These are phyloP conservation scores for Niveomyces coronatus DNA, from an alignment of 2,329 filamentous ascomycete genomes.

Conservation along the genomic window DNA sequence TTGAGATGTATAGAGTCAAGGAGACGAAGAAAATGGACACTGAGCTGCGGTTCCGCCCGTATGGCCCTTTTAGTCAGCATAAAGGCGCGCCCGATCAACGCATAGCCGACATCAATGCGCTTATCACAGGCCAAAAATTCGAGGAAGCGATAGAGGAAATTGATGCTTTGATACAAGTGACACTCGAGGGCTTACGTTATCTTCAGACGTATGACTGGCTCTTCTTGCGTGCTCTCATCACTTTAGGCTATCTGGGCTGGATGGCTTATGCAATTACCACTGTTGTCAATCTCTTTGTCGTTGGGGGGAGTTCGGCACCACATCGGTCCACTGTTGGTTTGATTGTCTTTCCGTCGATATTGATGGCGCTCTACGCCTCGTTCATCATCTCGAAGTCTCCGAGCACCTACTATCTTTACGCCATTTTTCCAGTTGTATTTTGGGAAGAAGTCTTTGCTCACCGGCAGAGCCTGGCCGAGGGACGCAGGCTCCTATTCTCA, in stretches of 20 bases:
- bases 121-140: constrained; percentile 56
- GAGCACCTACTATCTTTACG: constrained; percentile 79
- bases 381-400: constrained; percentile 74
- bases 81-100: constrained; percentile 55
- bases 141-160: constrained; percentile 74
- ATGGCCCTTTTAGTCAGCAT: constrained; percentile 54
- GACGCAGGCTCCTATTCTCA: constrained; percentile 57
- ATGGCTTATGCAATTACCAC: constrained; percentile 85
- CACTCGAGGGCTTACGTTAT: constrained; percentile 77
- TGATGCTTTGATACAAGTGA: constrained; percentile 63
- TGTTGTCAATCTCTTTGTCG: constrained; percentile 78
- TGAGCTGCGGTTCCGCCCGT: constrained; percentile 70
- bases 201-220: constrained; percentile 98
- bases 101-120: constrained; percentile 52
- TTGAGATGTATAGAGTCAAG: constrained; percentile 96
- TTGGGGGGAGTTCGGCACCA: constrained; percentile 57
- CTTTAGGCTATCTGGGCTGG: constrained; percentile 87
- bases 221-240: constrained; percentile 82
- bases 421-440: constrained; percentile 84
- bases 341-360: constrained; percentile 61
- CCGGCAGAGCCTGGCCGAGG: constrained; percentile 56
- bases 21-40: constrained; percentile 71
- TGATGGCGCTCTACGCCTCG: constrained; percentile 68
- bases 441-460: constrained; percentile 92
- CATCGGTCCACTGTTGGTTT: constrained; percentile 50